Evolutionary conservation across 1,139 yeast genomes (phyloP).

Genomic region (Suhomyces ambrosiae): DNA sequence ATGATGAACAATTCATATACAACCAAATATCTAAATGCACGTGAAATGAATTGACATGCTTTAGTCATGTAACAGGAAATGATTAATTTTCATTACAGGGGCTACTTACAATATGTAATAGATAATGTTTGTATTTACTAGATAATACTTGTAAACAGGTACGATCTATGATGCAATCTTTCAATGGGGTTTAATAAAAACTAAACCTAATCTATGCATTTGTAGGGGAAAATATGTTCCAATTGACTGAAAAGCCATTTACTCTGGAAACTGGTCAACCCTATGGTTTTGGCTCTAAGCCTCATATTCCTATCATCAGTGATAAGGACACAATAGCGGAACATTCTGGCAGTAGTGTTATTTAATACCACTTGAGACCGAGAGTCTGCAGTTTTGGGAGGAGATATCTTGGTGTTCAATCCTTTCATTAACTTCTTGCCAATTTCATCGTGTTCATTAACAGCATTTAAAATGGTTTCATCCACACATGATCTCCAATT

Average conservation of each 20-base stretch:
- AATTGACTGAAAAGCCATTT: slow-evolving; percentile 61
- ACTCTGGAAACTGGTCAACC: slow-evolving; percentile 59
- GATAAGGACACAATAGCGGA: slow-evolving; percentile 61
- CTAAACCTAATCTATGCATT: slow-evolving; percentile 42
- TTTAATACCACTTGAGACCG: slow-evolving; percentile 24
- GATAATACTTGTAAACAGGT: background rate
- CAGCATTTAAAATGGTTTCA: slow-evolving; percentile 59
- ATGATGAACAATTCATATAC: no score
- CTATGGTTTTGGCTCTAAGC: slow-evolving; percentile 61
- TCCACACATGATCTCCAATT: slow-evolving; percentile 63
- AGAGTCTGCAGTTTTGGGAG: slow-evolving; percentile 4
- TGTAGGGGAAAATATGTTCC: slow-evolving; percentile 41
- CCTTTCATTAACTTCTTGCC: slow-evolving; percentile 44
- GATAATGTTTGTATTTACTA: background rate
- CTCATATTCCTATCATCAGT: slow-evolving; percentile 78
- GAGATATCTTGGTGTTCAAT: slow-evolving; percentile 27
- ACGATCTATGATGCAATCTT: background rate
- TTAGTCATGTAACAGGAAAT: no score
- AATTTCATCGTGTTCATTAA: slow-evolving; percentile 49
- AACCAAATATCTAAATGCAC: no score
- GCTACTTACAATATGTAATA: background rate
- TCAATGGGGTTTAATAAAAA: background rate
- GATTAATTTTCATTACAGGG: no score
- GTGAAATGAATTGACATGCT: no score
- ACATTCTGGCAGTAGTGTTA: slow-evolving; percentile 39